Base-by-base conservation (phyloP, 495 filamentous ascomycete genomes). In the Corynascus novoguineensis region DNA sequence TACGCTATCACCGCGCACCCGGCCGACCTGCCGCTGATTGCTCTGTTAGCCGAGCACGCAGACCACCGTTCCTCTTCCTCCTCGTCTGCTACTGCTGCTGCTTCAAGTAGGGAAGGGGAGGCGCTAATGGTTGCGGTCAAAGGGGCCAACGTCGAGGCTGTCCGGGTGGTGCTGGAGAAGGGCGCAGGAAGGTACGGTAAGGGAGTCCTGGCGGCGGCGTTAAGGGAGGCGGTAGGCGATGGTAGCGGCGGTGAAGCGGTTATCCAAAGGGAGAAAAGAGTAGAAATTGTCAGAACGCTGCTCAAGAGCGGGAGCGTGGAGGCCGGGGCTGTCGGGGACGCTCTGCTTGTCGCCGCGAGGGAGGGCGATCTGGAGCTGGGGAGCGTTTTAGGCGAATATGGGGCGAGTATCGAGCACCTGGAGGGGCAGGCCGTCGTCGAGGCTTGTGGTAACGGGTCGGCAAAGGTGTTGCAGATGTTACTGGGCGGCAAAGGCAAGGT, bases 361-460 rank as follows among this genome's bases (percentile, higher is more conserved):
- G 73, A 78, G 15, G 73, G 74, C 6, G 75, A 79, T 56, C 27
- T 79, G 14, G 64, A 61, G 19, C 69, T 76, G 15, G 75, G 71
- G n/a, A 60, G 58, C 2, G 60, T 76, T 11, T 60, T 79, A 29
- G 60, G 76, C 24, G 62, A 68, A 22, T 57, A 75, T 32, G 74
- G 76, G 0, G 74, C 73, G 5, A 72, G 67, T 24, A 64, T 74
- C 5, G 72, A 78, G 32, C 69, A 76, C 35, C 68, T 69, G n/a
- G 67, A 72, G 5, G 76, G 75, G 14, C 71, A 76, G 51, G 73
- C 75, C 2, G 61, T 79, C 15, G 61, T 79, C 7, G 73, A 74
- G 50, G 74, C 76, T 12, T 77, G 69, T 40, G 64, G 66, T 6
- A 61, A 71, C 1, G 75, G 74, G 0, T 62, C 70, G 6, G 56